These are phyloP conservation scores for Pseudoturritis turrita DNA, from an alignment of 345 rosid genomes.

Conservation along the genomic window DNA sequence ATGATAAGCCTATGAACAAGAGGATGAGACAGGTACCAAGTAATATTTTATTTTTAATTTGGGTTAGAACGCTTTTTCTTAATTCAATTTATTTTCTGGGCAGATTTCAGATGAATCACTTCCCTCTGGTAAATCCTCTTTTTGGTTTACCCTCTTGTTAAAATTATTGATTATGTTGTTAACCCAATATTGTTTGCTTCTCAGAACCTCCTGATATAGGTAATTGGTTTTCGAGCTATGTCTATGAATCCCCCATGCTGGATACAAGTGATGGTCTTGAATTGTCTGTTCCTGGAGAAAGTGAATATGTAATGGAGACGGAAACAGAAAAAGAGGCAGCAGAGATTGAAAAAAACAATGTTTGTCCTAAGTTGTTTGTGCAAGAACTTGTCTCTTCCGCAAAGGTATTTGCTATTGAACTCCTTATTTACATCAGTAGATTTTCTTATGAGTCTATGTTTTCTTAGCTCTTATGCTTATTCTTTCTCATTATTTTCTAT, in stretches of 20 bases:
- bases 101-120: conserved; percentile 35
- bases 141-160: background rate
- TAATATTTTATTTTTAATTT: background rate
- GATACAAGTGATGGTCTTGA: conserved; percentile 39
- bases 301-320: conserved; percentile 22
- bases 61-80: background rate
- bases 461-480: background rate
- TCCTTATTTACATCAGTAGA: background rate
- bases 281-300: conserved; percentile 22
- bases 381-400: conserved; percentile 14
- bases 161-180: background rate
- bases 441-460: background rate
- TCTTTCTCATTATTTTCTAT: background rate
- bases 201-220: conserved; percentile 59
- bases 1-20: conserved; percentile 15
- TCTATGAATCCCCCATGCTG: conserved; percentile 49
- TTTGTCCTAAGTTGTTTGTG: background rate
- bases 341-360: background rate
- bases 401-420: conserved; percentile 1
- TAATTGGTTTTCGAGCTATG: conserved; percentile 66
- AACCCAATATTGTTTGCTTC: background rate
- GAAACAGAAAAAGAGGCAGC: conserved; percentile 2
- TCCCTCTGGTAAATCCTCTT: conserved; percentile 40
- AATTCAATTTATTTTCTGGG: background rate
- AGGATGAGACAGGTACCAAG: conserved; percentile 23